These are phyloP conservation scores for Fraxinus ornus DNA, from an alignment of 305 asterid genomes.

Conservation along the genomic window DNA sequence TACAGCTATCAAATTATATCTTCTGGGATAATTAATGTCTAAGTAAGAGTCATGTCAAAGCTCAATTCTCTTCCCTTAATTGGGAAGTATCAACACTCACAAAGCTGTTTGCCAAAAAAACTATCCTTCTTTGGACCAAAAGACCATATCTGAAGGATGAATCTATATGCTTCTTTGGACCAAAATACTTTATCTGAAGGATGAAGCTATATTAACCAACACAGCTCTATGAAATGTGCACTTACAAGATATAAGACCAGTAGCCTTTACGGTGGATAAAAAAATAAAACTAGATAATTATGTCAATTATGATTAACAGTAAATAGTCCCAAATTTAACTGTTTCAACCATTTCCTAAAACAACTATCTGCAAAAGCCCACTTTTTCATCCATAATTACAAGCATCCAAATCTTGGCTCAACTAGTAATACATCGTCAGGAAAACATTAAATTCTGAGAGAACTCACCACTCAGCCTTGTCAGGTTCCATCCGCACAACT, in stretches of 20 bases:
- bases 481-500: slow-evolving; percentile 93
- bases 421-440: background rate
- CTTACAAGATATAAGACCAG: background rate
- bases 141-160: background rate
- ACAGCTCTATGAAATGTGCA: background rate
- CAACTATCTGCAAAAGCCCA: background rate
- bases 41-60: background rate
- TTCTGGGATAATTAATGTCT: background rate
- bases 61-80: background rate
- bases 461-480: slow-evolving; percentile 87
- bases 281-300: background rate
- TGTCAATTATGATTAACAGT: background rate
- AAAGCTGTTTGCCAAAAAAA: background rate
- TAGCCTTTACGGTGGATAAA: background rate
- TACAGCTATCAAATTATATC: background rate
- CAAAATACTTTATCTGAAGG: background rate
- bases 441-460: slow-evolving; percentile 1
- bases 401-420: background rate
- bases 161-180: background rate
- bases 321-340: background rate
- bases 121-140: background rate
- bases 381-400: background rate
- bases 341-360: background rate
- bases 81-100: background rate
- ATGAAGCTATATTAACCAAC: background rate